Conservation (phyloP, 176 grass and related monocot species). For the Hsuehochloa calcarea region DNA sequence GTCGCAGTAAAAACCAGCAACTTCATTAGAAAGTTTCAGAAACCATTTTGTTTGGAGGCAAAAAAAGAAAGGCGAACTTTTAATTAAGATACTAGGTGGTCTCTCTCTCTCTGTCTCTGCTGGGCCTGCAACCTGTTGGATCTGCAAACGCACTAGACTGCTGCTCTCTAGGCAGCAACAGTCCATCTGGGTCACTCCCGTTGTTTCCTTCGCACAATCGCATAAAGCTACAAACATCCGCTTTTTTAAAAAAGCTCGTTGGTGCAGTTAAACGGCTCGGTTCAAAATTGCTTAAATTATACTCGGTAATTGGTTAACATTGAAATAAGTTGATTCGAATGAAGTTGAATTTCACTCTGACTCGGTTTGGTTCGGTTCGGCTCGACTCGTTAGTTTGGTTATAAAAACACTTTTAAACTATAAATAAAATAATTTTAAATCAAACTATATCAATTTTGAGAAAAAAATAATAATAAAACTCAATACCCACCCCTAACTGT, state of each 20-base stretch:
- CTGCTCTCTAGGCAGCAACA: conserved; percentile 32
- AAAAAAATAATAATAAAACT: no score
- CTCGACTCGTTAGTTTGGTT: no score
- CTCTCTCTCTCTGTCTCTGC: background rate
- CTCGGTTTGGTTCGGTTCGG: no score
- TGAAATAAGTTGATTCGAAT: no score
- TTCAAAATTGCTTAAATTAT: no score
- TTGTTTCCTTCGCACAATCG: background rate
- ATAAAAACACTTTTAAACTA: no score
- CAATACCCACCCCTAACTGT: no score
- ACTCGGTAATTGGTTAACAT: no score
- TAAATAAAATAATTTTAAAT: no score
- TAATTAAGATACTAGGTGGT: background rate
- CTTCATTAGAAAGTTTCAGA: background rate
- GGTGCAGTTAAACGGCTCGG: rapidly evolving
- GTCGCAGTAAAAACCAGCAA: background rate
- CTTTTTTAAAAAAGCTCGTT: no score
- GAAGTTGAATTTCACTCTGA: no score
- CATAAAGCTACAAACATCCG: background rate
- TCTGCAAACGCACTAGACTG: conserved; percentile 37
- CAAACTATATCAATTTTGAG: no score
- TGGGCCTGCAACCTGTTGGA: background rate
- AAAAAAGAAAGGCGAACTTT: background rate
- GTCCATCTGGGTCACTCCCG: background rate
- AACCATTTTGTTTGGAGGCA: background rate